These are phyloP conservation scores for Leucocoprinus birnbaumii DNA, from an alignment of 768 basidiomycete genomes.

Conservation along the genomic window DNA sequence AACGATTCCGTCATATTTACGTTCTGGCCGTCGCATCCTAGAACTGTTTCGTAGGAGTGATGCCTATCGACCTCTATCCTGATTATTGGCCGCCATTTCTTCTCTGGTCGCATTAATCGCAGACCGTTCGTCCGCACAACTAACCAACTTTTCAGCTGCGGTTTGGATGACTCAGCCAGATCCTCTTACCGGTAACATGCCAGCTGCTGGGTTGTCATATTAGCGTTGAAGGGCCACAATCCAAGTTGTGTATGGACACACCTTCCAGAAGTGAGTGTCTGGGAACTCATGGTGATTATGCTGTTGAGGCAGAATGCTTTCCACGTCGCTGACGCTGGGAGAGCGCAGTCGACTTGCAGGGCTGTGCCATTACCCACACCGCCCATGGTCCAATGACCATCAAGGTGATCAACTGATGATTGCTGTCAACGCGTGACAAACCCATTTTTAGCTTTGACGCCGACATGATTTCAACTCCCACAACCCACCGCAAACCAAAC, in stretches of 20 bases:
- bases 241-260: neutral
- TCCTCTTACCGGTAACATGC: conserved; percentile 27
- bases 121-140: conserved; percentile 42
- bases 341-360: neutral
- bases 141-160: conserved; percentile 13
- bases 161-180: neutral
- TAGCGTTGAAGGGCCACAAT: neutral
- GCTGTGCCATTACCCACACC: neutral
- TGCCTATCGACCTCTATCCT: conserved; percentile 52
- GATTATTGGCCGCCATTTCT: conserved; percentile 66
- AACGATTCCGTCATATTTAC: conserved; percentile 58
- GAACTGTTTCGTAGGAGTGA: conserved; percentile 48
- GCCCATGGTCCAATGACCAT: no score
- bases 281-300: neutral
- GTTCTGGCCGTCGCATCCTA: conserved; percentile 71
- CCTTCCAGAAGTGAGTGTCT: neutral
- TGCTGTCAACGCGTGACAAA: no score
- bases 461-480: no score
- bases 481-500: no score
- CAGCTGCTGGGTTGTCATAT: conserved; percentile 23
- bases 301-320: neutral
- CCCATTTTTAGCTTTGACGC: no score
- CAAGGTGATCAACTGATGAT: no score
- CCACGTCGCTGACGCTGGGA: neutral
- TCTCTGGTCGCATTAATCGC: conserved; percentile 53